A percentile compares a stretch with the other conserved stretches of the same genome.
Evolutionary conservation across 169 alveolate species (phyloP).

Genomic region (Ichthyophthirius multifiliis): DNA sequence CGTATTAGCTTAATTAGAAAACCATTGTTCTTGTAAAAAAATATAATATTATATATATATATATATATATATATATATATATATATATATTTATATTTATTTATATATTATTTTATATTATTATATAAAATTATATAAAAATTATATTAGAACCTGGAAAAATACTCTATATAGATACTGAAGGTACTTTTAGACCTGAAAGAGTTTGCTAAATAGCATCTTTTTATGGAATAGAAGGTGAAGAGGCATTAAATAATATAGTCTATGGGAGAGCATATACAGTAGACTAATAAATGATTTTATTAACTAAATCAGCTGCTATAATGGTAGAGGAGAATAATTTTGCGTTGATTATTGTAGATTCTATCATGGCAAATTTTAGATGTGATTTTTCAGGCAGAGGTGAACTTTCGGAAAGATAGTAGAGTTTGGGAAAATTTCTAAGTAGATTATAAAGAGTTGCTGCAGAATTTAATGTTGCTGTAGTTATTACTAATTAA

Average conservation of each 20-base stretch:
- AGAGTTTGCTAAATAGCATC: constrained; percentile 96
- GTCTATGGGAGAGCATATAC: constrained; percentile 97
- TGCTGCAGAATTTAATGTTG: constrained; percentile 95
- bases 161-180: constrained; percentile 99
- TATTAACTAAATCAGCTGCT: constrained; percentile 94
- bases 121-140: constrained; percentile 62
- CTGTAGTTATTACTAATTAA: constrained; percentile 95
- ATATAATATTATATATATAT: too few species aligned
- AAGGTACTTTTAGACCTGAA: constrained; percentile 99
- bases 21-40: constrained; percentile 7
- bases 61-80: too few species aligned
- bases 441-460: constrained; percentile 90
- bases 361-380: constrained; percentile 96
- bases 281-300: constrained; percentile 93
- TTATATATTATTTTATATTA: too few species aligned
- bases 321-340: constrained; percentile 96
- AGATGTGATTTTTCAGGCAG: constrained; percentile 98
- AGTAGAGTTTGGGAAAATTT: constrained; percentile 94
- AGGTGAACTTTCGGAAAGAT: constrained; percentile 98
- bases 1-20: constrained; percentile 94
- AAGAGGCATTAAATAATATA: constrained; percentile 96
- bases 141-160: constrained; percentile 97
- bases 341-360: constrained; percentile 95
- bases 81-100: too few species aligned
- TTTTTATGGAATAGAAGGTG: constrained; percentile 94